Evolutionary conservation across 2,329 filamentous ascomycete species (phyloP), one percentile per base, ranked within the genome.

Genomic region (Pseudogymnoascus sp.): DNA sequence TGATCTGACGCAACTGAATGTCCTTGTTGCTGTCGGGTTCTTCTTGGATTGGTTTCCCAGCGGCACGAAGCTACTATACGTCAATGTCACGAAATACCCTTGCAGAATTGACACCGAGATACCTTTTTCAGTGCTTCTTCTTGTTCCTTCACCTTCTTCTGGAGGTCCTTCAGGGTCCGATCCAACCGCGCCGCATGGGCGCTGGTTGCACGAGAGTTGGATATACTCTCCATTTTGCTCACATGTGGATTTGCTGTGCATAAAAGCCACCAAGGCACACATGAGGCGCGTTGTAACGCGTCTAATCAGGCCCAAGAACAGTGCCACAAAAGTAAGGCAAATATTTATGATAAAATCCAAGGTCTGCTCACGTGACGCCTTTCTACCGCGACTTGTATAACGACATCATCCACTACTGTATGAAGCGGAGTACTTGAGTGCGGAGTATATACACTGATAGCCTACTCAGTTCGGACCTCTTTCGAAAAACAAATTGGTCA

Each of bases 131-230:
- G 73, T 61, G 79, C 75, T 61, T 74, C 72, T 70, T 85, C 80
- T 65, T 84, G 80, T 69, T 86, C 80, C 63, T 77, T 76, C 31
- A 87, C 79, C 68, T 78, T 78, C 15, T 75, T 77, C 71, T 89
- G 85, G 1, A 93, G 82, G 71, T 88, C 86, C 66, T 80, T 82
- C 50, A 93, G 71, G 1, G 89, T 91, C 62, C 83, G 81, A 64
- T 90, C 83, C 50, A 93, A 77, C 69, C 82, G 84, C 44, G 78
- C 72, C 61, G 80, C 76, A 66, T 86, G 80, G 63, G 76, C 67
- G 53, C 70, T 68, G 70, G 78, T 75, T 21, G 72, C 69, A 42
- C 73, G 75, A 50, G 74, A 66, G 37, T 17, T 40, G 19, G 59
- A 11, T 38, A 65, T 65, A 17, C 66, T 66, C 63, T 66, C 70